phyloP scores from a whole-genome alignment of 805 yeast genomes.

The Ogataea methylovora region DNA sequence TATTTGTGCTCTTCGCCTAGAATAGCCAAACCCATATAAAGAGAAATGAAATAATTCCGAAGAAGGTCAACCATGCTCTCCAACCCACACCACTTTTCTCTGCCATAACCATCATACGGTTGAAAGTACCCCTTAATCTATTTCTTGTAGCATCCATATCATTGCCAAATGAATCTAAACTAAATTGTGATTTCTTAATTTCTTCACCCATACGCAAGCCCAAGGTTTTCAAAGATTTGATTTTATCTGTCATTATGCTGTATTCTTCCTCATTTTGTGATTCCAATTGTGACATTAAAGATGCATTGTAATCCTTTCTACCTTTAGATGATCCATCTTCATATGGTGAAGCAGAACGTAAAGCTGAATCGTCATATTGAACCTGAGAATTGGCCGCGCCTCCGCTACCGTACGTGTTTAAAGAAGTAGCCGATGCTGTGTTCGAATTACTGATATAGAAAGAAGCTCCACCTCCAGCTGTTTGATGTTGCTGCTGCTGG shows the following conservation, averaged over 20 bases:
- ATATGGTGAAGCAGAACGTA: slow-evolving; percentile 35
- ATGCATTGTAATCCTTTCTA: slow-evolving; percentile 38
- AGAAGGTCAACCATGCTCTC: slow-evolving; percentile 50
- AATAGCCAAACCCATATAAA: slow-evolving; percentile 34
- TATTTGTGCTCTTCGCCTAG: too few relatives aligned
- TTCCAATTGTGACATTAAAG: slow-evolving; percentile 52
- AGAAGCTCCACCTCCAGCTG: too few relatives aligned
- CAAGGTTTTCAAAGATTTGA: slow-evolving; percentile 46
- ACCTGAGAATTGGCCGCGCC: too few relatives aligned
- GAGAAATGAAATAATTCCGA: slow-evolving; percentile 35
- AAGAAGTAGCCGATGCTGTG: too few relatives aligned
- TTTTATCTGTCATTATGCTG: slow-evolving; percentile 44
- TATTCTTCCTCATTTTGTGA: slow-evolving; percentile 59
- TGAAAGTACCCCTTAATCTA: slow-evolving; percentile 44
- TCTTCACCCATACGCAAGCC: slow-evolving; percentile 58
- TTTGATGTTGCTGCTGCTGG: neutral
- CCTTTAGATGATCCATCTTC: slow-evolving; percentile 17
- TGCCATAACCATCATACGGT: slow-evolving; percentile 56
- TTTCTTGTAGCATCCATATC: slow-evolving; percentile 27
- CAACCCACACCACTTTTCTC: slow-evolving; percentile 56
- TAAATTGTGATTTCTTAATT: slow-evolving; percentile 31
- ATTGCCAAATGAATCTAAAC: slow-evolving; percentile 17
- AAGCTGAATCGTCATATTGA: too few relatives aligned
- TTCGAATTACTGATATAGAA: neutral
- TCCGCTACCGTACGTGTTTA: too few relatives aligned